phyloP scores from a whole-genome alignment of 352 stramenopile species.

The Globisporangium cederbergense region DNA sequence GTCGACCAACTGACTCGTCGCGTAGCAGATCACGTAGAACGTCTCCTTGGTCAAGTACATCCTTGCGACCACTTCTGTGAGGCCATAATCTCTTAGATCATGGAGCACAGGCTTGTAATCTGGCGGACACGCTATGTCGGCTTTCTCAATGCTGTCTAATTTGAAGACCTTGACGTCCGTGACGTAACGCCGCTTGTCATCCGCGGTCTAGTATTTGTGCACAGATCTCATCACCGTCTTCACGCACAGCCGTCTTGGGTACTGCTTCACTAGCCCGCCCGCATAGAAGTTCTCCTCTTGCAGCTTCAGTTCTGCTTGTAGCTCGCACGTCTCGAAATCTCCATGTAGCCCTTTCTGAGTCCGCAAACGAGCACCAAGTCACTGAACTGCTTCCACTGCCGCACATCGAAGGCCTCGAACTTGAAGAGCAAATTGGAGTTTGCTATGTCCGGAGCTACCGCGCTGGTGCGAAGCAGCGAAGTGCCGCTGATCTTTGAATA shows the following conservation, averaged over 20 bases:
- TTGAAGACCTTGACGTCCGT: neutral
- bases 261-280: no score
- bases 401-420: neutral
- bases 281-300: neutral
- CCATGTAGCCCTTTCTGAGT: no score
- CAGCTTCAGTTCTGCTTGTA: neutral
- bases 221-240: neutral
- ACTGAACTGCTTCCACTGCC: neutral
- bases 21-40: neutral
- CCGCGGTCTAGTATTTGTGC: neutral
- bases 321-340: no score
- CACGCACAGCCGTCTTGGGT: constrained; percentile 1
- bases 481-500: no score
- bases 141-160: neutral
- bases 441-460: neutral
- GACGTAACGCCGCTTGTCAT: neutral
- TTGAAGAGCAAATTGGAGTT: neutral
- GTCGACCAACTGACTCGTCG: neutral
- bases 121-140: neutral
- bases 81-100: neutral
- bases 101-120: neutral
- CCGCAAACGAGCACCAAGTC: neutral
- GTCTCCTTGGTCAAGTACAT: neutral
- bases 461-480: neutral
- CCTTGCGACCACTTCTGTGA: neutral